Percentiles rank a stretch among this genome's conserved stretches.
Evolutionary conservation across 2,329 filamentous ascomycete species (phyloP).

Genomic region (Ophiostoma perfectum): DNA sequence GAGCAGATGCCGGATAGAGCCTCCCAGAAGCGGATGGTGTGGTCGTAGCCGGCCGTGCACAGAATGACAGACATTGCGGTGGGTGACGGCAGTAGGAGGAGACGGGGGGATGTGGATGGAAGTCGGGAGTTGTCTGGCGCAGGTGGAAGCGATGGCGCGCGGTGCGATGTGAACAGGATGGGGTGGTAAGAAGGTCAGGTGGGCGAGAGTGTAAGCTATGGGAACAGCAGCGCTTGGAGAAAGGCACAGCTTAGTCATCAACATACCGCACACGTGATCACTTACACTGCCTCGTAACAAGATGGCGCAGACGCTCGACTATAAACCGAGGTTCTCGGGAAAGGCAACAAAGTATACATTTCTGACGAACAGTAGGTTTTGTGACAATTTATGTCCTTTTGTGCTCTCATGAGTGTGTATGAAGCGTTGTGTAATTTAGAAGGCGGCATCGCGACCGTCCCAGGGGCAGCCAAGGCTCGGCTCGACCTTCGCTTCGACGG

Average conservation of each 20-base stretch:
- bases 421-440: not conserved
- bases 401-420: no score
- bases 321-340: not conserved
- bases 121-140: not conserved
- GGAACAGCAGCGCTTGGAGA: not conserved
- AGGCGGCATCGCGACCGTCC: not conserved
- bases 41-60: constrained; percentile 59
- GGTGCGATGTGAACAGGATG: not conserved
- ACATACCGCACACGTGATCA: not conserved
- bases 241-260: not conserved
- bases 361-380: no score
- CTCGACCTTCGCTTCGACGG: not conserved
- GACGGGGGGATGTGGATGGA: not conserved
- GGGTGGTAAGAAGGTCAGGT: not conserved
- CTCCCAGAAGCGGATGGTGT: constrained; percentile 83
- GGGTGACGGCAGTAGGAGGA: not conserved
- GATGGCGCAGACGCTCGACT: not conserved
- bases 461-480: not conserved
- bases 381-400: no score
- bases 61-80: constrained; percentile 55
- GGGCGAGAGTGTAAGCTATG: not conserved
- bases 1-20: constrained; percentile 96
- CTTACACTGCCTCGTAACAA: not conserved
- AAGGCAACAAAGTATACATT: no score
- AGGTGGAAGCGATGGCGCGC: not conserved